Conservation (phyloP, 2,329 filamentous ascomycete genomes). For the Phyllosticta ampelicida region DNA sequence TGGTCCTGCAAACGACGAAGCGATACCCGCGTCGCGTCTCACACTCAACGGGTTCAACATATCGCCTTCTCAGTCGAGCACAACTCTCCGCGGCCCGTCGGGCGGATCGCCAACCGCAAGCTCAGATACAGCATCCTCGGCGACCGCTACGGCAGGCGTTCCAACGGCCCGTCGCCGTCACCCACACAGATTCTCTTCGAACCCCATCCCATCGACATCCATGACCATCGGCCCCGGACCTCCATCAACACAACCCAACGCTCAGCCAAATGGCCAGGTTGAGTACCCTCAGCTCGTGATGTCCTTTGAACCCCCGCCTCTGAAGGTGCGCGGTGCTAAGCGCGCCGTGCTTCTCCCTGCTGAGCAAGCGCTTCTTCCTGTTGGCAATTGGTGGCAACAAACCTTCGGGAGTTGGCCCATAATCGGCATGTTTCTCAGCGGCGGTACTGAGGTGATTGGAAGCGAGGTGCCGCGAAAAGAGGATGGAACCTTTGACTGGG, state of each 20-base stretch:
- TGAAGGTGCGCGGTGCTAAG: constrained; percentile 27
- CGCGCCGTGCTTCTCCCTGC: constrained; percentile 31
- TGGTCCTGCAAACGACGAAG: constrained; percentile 32
- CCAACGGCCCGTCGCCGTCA: not conserved
- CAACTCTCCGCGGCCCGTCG: constrained; percentile 12
- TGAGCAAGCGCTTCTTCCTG: constrained; percentile 38
- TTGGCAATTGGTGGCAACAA: constrained; percentile 30
- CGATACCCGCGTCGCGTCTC: constrained; percentile 29
- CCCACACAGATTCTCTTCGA: constrained; percentile 12
- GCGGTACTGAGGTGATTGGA: constrained; percentile 54
- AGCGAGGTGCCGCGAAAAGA: constrained; percentile 63
- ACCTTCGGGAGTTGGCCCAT: constrained; percentile 40
- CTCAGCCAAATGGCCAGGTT: constrained; percentile 10
- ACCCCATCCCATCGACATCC: constrained; percentile 18
- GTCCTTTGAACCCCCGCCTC: constrained; percentile 19
- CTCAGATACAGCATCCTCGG: constrained; percentile 31
- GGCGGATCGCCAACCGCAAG: constrained; percentile 20
- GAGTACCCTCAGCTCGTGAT: constrained; percentile 5
- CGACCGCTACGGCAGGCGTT: constrained; percentile 24
- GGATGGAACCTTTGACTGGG: constrained; percentile 67
- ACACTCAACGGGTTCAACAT: constrained; percentile 19
- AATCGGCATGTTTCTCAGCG: constrained; percentile 34
- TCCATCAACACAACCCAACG: not conserved
- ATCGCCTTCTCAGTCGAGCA: constrained; percentile 25
- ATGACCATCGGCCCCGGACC: constrained; percentile 14